A percentile compares a stretch with the other conserved stretches of the same genome.
phyloP scores from a whole-genome alignment of 2,329 filamentous ascomycete species.

The Ceratocystis harringtonii region DNA sequence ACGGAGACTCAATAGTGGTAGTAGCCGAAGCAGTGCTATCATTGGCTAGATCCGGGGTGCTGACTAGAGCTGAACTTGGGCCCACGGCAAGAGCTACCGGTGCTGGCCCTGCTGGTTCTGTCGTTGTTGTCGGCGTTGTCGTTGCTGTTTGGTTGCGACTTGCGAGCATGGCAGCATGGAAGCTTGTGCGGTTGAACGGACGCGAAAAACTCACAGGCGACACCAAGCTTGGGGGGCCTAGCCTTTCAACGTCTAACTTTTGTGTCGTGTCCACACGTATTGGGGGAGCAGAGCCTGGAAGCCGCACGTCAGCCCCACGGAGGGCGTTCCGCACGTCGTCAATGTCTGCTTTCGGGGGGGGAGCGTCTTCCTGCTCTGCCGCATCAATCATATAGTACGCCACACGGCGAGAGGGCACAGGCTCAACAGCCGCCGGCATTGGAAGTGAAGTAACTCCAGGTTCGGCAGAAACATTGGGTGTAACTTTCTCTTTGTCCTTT shows the following conservation, averaged over 20 bases:
- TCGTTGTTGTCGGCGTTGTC: slow-evolving; percentile 13
- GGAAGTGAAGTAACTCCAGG: slow-evolving; percentile 23
- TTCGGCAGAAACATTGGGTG: neutral
- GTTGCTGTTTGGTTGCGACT: slow-evolving; percentile 18
- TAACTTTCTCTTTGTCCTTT: slow-evolving; percentile 19
- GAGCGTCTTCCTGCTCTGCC: slow-evolving; percentile 33
- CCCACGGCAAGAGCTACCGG: neutral
- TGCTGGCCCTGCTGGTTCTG: neutral
- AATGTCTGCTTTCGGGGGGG: slow-evolving; percentile 7
- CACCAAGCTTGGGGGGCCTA: slow-evolving; percentile 25
- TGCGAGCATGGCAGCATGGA: slow-evolving; percentile 24
- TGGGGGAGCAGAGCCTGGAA: slow-evolving; percentile 33
- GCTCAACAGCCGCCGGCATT: slow-evolving; percentile 35
- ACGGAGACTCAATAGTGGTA: slow-evolving; percentile 28
- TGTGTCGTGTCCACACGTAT: neutral
- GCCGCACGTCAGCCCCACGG: slow-evolving; percentile 5
- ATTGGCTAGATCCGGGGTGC: slow-evolving; percentile 27
- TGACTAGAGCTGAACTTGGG: slow-evolving; percentile 4
- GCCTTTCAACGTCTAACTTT: neutral
- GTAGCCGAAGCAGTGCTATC: slow-evolving; percentile 32
- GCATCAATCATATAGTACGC: slow-evolving; percentile 49
- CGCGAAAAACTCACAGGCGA: slow-evolving; percentile 73
- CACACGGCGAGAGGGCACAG: slow-evolving; percentile 34
- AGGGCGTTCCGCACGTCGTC: slow-evolving; percentile 6
- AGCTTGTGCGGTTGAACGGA: slow-evolving; percentile 51